Conservation (phyloP, 2,329 filamentous ascomycete genomes). For the Trichophyton verrucosum region DNA sequence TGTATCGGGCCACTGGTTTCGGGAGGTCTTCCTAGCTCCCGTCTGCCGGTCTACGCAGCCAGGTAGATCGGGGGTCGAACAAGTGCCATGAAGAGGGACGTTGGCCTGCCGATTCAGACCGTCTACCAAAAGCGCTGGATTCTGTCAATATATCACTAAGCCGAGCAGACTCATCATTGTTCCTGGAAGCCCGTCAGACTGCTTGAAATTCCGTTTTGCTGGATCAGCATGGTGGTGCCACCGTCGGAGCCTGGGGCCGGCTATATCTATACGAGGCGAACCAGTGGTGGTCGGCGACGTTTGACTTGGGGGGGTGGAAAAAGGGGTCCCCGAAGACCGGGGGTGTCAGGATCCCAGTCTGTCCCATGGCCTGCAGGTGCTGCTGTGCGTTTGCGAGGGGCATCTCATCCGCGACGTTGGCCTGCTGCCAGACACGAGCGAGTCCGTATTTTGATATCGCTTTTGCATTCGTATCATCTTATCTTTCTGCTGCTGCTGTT, state of each 20-base stretch:
- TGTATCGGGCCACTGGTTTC: neutral
- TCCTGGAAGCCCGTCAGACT: neutral
- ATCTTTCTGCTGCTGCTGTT: too few species aligned
- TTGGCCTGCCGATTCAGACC: slow-evolving; percentile 3
- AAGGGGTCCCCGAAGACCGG: neutral
- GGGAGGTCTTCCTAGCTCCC: neutral
- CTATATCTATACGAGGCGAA: neutral
- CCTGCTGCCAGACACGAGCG: neutral
- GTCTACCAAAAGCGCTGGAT: neutral
- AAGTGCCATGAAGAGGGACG: neutral
- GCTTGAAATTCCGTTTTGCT: neutral
- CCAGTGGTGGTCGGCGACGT: neutral
- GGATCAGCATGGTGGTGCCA: neutral
- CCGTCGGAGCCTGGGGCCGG: neutral
- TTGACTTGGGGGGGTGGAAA: neutral
- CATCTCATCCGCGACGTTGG: neutral
- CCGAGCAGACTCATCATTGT: neutral
- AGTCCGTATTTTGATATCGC: neutral
- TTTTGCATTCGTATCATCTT: too few species aligned
- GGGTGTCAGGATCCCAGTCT: neutral
- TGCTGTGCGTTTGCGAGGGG: neutral
- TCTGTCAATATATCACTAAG: neutral
- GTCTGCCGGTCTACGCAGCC: neutral
- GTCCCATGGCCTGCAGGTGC: neutral
- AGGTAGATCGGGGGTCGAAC: neutral